These are phyloP conservation scores for Haplographium delicatum DNA, from an alignment of 495 filamentous ascomycete genomes.

Conservation along the genomic window DNA sequence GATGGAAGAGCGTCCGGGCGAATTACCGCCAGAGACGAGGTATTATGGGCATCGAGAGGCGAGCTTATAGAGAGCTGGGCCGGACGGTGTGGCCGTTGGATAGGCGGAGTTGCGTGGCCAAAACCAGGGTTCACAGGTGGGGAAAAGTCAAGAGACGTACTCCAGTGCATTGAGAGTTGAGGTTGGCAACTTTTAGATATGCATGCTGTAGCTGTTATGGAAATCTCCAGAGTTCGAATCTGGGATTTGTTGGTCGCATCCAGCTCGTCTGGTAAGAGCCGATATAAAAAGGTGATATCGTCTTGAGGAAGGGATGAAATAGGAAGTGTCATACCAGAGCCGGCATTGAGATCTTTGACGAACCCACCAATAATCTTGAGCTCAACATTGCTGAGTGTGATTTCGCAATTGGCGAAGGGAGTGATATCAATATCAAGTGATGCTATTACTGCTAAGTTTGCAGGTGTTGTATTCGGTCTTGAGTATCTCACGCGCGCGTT, in stretches of 20 bases:
- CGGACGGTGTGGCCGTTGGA: slow-evolving; percentile 62
- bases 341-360: slow-evolving; percentile 61
- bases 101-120: slow-evolving; percentile 45
- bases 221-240: slow-evolving; percentile 49
- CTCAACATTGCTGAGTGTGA: slow-evolving; percentile 61
- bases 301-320: slow-evolving; percentile 72
- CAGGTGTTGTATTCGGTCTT: slow-evolving; percentile 57
- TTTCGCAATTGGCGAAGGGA: slow-evolving; percentile 69
- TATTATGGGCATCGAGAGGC: slow-evolving; percentile 32
- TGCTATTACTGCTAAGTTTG: slow-evolving; percentile 60
- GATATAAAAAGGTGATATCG: slow-evolving; percentile 80
- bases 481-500: slow-evolving; percentile 81
- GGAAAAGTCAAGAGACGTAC: slow-evolving; percentile 77
- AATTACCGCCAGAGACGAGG: slow-evolving; percentile 35
- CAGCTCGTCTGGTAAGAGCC: slow-evolving; percentile 60
- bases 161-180: slow-evolving; percentile 73
- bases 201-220: slow-evolving; percentile 59
- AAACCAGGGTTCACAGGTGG: slow-evolving; percentile 54
- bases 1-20: slow-evolving; percentile 50
- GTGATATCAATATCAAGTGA: slow-evolving; percentile 86
- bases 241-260: slow-evolving; percentile 40
- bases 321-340: slow-evolving; percentile 54
- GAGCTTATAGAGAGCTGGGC: slow-evolving; percentile 52
- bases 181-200: slow-evolving; percentile 64
- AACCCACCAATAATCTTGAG: slow-evolving; percentile 60